Conservation (phyloP, 305 asterid genomes). For the Euphrasia arctica region DNA sequence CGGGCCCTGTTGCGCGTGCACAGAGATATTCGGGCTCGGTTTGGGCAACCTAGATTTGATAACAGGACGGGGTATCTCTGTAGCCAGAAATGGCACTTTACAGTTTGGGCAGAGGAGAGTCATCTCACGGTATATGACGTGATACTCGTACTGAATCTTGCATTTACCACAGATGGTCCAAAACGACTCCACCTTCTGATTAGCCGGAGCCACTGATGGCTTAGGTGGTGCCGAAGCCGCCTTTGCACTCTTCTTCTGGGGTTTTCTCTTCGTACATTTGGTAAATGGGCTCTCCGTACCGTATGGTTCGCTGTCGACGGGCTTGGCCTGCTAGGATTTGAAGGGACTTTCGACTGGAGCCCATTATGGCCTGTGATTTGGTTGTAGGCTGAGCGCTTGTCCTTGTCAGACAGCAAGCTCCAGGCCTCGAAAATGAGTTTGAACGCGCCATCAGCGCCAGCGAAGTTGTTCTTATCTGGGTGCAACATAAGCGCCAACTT, state of each 20-base stretch:
- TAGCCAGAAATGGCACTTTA: conserved; percentile 51
- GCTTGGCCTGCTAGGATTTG: too few species aligned
- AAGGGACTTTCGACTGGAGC: too few species aligned
- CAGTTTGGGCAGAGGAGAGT: conserved; percentile 70
- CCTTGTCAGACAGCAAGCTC: too few species aligned
- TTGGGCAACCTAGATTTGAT: conserved; percentile 18
- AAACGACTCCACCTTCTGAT: conserved; percentile 50
- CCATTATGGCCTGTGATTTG: conserved; percentile 38
- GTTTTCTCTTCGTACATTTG: conserved; percentile 31
- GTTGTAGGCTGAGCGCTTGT: conserved; percentile 50
- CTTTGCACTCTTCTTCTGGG: conserved; percentile 35
- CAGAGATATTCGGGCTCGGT: conserved; percentile 22
- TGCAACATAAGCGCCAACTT: conserved; percentile 72
- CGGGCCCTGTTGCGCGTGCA: conserved; percentile 32
- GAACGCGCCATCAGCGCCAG: conserved; percentile 80
- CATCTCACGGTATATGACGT: conserved; percentile 45
- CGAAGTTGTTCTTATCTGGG: conserved; percentile 67
- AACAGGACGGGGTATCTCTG: conserved; percentile 51
- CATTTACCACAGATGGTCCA: conserved; percentile 72
- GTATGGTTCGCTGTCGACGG: conserved; percentile 31
- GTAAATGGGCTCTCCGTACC: conserved; percentile 35
- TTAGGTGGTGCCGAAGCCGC: conserved; percentile 18
- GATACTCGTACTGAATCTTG: conserved; percentile 63
- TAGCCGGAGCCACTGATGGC: conserved; percentile 26
- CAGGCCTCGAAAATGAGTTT: conserved; percentile 25